phyloP scores from a whole-genome alignment of 176 grass and related monocot species.

The sorghum (Sorghum bicolor) region Sorghum_bicolor_NCBIv3 NC_012877.2:53116501-53117000 shows the following conservation, averaged over 20 bases:
- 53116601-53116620: no score
- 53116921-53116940: conserved; percentile 38
- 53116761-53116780: background rate
- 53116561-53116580: no score
- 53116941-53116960: conserved; percentile 38
- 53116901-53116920: conserved; percentile 21
- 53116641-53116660: no score
- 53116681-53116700: conserved; percentile 7
- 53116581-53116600: no score
- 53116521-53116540: no score
- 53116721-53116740: background rate
- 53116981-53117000: conserved; percentile 88
- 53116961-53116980: conserved; percentile 67
- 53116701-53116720: no score
- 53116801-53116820: background rate
- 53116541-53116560: no score
- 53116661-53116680: conserved; percentile 12
- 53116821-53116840: background rate
- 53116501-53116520: no score
- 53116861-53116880: conserved; percentile 8
- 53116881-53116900: conserved; percentile 3
- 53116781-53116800: background rate
- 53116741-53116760: background rate
- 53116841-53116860: background rate
- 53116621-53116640: no score